Evolutionary conservation across 192 early-diverging fungal genomes (phyloP).

Genomic region (Coemansia sp.): DNA sequence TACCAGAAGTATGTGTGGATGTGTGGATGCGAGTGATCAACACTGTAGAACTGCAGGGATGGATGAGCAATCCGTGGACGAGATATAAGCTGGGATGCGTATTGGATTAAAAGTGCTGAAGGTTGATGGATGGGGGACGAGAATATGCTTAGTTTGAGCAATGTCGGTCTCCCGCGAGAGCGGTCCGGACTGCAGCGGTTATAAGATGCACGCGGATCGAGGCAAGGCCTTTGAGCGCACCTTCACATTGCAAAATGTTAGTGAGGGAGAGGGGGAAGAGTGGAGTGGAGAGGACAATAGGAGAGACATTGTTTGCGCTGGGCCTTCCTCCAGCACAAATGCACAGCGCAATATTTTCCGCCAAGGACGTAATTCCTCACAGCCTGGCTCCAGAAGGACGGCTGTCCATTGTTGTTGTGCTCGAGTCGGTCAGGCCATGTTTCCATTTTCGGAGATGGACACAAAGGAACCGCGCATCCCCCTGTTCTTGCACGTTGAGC

Average conservation of each 20-base stretch:
- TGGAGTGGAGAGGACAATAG: slow-evolving; percentile 27
- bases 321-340: slow-evolving; percentile 6
- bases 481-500: background rate
- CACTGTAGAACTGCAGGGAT: background rate
- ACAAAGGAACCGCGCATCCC: background rate
- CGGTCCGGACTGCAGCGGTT: background rate
- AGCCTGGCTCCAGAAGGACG: background rate
- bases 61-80: background rate
- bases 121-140: background rate
- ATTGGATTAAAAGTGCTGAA: background rate
- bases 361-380: background rate
- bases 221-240: background rate
- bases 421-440: background rate
- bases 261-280: slow-evolving; percentile 3
- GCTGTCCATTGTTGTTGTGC: background rate
- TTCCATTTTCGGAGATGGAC: background rate
- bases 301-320: slow-evolving; percentile 2
- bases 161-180: background rate
- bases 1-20: background rate
- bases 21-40: background rate
- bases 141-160: background rate
- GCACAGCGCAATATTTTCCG: background rate
- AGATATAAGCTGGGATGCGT: background rate
- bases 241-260: background rate
- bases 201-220: background rate